A percentile compares a stretch with the other conserved stretches of the same genome.
phyloP scores from a whole-genome alignment of 148 eudicot genomes.

The Drosera capensis region DNA sequence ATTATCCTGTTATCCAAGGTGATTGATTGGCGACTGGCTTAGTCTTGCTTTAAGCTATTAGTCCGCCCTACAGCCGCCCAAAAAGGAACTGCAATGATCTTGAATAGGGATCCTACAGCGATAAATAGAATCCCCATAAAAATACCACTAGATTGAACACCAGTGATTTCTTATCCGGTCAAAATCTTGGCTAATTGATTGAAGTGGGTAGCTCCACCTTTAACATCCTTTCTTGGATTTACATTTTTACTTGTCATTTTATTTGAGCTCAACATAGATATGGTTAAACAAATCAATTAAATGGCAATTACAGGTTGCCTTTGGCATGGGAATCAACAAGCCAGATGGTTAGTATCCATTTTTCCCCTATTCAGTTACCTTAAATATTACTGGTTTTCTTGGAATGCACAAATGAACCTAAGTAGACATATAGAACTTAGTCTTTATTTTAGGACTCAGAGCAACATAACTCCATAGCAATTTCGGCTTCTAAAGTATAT shows the following conservation, averaged over 20 bases:
- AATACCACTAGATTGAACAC: constrained; percentile 18
- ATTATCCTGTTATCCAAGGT: no score
- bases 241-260: background rate
- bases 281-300: background rate
- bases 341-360: constrained; percentile 78
- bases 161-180: constrained; percentile 10
- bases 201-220: constrained; percentile 13
- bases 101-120: constrained; percentile 13
- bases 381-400: no score
- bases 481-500: no score
- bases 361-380: no score
- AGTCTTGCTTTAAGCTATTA: no score
- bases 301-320: constrained; percentile 58
- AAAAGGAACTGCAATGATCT: constrained; percentile 5
- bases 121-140: constrained; percentile 18
- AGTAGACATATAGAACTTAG: no score
- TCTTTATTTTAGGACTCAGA: no score
- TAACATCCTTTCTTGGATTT: constrained; percentile 1
- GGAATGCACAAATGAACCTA: no score
- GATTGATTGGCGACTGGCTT: no score
- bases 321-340: constrained; percentile 99
- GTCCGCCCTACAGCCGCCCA: constrained; percentile 3
- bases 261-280: background rate
- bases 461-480: no score
- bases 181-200: constrained; percentile 13